A percentile compares a stretch with the other conserved stretches of the same genome.
Conservation (phyloP, 192 early-diverging fungal genomes). For the Coemansia sp. region DNA sequence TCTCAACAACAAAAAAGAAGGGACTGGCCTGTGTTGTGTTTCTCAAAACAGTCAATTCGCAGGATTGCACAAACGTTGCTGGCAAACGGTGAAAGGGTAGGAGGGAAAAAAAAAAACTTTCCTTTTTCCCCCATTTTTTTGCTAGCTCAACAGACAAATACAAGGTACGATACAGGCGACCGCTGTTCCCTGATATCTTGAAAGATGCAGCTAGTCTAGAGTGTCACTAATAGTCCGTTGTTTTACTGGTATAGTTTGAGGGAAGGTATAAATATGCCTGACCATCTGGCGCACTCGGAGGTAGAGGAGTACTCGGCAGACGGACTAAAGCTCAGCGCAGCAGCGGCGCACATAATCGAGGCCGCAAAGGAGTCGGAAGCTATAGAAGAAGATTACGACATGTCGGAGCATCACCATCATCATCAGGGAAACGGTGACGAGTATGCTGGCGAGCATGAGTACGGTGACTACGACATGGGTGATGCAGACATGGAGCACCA, state of each 20-base stretch:
- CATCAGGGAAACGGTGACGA: slow-evolving; percentile 17
- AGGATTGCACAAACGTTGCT: slow-evolving; percentile 9
- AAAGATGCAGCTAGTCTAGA: not conserved
- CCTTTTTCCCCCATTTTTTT: not conserved
- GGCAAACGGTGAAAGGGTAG: not conserved
- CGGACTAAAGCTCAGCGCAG: slow-evolving; percentile 13
- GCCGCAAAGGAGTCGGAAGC: not conserved
- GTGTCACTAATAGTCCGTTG: not conserved
- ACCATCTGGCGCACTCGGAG: slow-evolving; percentile 6
- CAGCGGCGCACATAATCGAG: slow-evolving; percentile 11
- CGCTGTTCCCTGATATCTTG: not conserved
- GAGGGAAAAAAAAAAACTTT: not conserved
- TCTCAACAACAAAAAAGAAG: not conserved
- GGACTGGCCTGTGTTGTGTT: not conserved
- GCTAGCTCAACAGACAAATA: not conserved
- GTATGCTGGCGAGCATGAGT: slow-evolving; percentile 39
- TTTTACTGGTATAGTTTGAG: not conserved
- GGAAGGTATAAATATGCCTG: slow-evolving; percentile 1
- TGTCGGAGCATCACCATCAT: slow-evolving; percentile 25
- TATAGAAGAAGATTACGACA: slow-evolving; percentile 25
- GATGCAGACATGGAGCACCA: slow-evolving; percentile 30
- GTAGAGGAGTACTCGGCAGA: slow-evolving; percentile 10
- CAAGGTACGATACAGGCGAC: not conserved
- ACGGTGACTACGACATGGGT: slow-evolving; percentile 36
- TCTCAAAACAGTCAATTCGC: slow-evolving; percentile 2